phyloP scores from a whole-genome alignment of 108 stramenopile genomes.

The Stephanodiscus minutulus region DNA sequence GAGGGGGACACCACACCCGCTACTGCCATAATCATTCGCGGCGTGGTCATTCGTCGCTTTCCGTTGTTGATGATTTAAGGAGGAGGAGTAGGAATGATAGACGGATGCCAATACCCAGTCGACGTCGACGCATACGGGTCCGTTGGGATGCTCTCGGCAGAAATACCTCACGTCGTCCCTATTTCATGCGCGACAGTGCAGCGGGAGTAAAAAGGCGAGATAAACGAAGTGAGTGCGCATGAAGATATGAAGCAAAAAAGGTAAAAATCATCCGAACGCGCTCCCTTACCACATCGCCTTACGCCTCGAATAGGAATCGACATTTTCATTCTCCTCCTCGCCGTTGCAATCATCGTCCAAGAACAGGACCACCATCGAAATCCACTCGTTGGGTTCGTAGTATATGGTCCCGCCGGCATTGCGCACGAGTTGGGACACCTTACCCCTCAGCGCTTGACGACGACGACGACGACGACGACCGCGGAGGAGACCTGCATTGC shows the following conservation, averaged over 20 bases:
- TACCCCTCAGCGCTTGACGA: slow-evolving; percentile 6
- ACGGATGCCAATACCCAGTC: slow-evolving; percentile 61
- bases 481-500: too few species aligned
- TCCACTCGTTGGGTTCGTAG: slow-evolving; percentile 68
- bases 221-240: slow-evolving; percentile 4
- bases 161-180: slow-evolving; percentile 55
- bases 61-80: too few species aligned
- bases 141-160: slow-evolving; percentile 56
- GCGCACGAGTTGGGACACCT: slow-evolving; percentile 57
- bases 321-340: too few species aligned
- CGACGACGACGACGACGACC: too few species aligned
- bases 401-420: slow-evolving; percentile 65
- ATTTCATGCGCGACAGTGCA: neutral
- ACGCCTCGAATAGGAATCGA: too few species aligned
- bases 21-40: neutral
- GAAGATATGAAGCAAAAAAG: neutral
- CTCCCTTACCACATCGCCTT: slow-evolving; percentile 37
- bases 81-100: slow-evolving; percentile 2
- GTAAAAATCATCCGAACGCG: neutral
- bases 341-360: slow-evolving; percentile 53
- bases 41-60: too few species aligned
- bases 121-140: slow-evolving; percentile 61
- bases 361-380: slow-evolving; percentile 52
- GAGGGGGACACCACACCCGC: neutral
- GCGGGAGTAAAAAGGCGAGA: too few species aligned